Conservation (phyloP, 2,329 filamentous ascomycete species). For the Helotiales sp. region DNA sequence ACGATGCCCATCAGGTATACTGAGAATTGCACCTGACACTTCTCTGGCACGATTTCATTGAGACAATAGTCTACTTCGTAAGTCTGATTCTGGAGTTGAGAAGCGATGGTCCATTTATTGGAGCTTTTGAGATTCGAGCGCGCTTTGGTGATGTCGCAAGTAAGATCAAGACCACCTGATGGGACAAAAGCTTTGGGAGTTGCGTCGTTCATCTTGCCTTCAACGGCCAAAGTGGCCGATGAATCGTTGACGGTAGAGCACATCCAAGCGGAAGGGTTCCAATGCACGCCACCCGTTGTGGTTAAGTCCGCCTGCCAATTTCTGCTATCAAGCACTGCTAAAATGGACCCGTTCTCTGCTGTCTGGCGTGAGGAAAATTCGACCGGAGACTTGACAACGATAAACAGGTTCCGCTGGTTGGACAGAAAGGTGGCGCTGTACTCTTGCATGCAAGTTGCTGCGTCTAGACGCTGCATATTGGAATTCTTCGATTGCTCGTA, state of each 20-base stretch:
- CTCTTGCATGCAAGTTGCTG: neutral
- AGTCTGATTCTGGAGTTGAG: neutral
- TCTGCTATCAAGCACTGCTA: neutral
- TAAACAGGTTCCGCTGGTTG: neutral
- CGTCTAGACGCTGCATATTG: neutral
- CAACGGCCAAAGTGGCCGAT: no score
- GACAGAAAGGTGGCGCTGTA: neutral
- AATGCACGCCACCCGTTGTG: neutral
- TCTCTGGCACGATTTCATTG: neutral
- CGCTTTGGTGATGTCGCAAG: neutral
- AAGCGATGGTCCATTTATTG: neutral
- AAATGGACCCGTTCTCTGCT: neutral
- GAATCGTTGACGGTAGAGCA: neutral
- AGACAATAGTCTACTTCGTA: slow-evolving; percentile 8
- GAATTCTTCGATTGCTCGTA: neutral
- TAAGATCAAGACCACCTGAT: neutral
- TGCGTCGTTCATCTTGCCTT: neutral
- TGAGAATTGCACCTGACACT: neutral
- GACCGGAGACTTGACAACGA: neutral
- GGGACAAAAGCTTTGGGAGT: neutral
- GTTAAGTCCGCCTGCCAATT: neutral
- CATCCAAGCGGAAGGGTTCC: neutral
- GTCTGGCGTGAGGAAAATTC: neutral
- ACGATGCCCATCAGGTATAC: slow-evolving; percentile 17
- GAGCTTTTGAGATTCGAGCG: neutral